These are phyloP conservation scores for Sordariomycetes sp. DNA, from an alignment of 2,329 filamentous ascomycete species.

Conservation along the genomic window DNA sequence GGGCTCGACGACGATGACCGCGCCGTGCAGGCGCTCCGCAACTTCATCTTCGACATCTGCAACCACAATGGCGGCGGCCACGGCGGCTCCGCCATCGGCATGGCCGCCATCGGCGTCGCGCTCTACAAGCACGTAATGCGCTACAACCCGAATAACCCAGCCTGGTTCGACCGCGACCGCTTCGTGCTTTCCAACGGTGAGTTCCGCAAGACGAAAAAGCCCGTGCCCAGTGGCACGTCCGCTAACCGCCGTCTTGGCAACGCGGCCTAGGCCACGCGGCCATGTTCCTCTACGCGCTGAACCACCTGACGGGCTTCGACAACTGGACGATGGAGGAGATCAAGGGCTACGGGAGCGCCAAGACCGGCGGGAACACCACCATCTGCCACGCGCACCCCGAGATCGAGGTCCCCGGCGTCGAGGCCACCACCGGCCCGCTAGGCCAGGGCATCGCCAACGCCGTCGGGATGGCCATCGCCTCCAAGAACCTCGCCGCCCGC, in stretches of 20 bases:
- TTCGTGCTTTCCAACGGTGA: constrained; percentile 93
- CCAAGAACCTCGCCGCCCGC: constrained; percentile 77
- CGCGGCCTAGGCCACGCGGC: constrained; percentile 87
- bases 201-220: not conserved
- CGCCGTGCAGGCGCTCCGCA: no score
- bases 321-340: constrained; percentile 73
- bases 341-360: constrained; percentile 62
- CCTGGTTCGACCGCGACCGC: constrained; percentile 94
- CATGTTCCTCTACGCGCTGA: constrained; percentile 98
- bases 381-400: constrained; percentile 96
- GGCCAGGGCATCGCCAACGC: constrained; percentile 96
- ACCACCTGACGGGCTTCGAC: constrained; percentile 90
- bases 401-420: constrained; percentile 87
- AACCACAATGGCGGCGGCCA: no score
- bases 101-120: constrained; percentile 93
- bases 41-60: no score
- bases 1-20: no score
- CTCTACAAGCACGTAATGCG: constrained; percentile 98
- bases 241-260: constrained; percentile 32
- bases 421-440: constrained; percentile 96
- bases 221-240: not conserved
- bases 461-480: constrained; percentile 93
- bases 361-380: constrained; percentile 28
- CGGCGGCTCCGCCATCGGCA: constrained; percentile 36
- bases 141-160: constrained; percentile 98